Base-by-base conservation (phyloP, 371 early-diverging fungal genomes). In the Rhizopus stolonifer region DNA sequence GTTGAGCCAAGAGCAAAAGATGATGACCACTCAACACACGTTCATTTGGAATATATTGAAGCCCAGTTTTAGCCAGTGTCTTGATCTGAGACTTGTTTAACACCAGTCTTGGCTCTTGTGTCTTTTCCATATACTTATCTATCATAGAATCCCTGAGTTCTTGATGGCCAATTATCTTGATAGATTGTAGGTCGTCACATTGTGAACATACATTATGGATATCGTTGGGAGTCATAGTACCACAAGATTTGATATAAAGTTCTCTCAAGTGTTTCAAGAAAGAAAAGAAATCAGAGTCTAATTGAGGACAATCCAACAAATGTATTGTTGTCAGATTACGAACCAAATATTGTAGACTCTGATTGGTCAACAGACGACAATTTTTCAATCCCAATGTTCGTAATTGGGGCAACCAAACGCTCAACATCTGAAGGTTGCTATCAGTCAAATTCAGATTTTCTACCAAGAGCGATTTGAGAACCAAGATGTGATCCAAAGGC, bases 231-330 rank as follows among this genome's bases (percentile, higher is more conserved):
- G 18, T 5, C 0, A 70, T 23, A 0, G 26, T 15, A 0, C 71
- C 71, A 25, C 60, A 64, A 1, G 43, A n/a, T 7, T 61, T 52
- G 3, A 70, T 40, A 24, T 61, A 49, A 3, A 70, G 18, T 5
- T 46, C 38, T 29, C 11, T 2, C 50, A 53, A 1, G 39, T 44
- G 17, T 15, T 45, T n/a, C 3, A 53, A 36, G 10, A 15, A 6
- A 7, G 4, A 15, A n/a, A 59, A 38, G 2, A 60, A 4, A 21
- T 3, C 23, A 5, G 55, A 61, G 6, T 46, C 49, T 13, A 65
- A 33, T 8, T 25, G 18, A 19, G 46, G 25, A 47, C 71, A 71
- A 4, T 51, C 26, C 21, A 63, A 44, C 0, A 56, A 2, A 29
- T 65, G 56, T 7, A 70, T 9, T 19, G 19, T 10, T n/a, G 21